phyloP scores from a whole-genome alignment of 2,329 filamentous ascomycete genomes.

The Microsporum audouinii region DNA sequence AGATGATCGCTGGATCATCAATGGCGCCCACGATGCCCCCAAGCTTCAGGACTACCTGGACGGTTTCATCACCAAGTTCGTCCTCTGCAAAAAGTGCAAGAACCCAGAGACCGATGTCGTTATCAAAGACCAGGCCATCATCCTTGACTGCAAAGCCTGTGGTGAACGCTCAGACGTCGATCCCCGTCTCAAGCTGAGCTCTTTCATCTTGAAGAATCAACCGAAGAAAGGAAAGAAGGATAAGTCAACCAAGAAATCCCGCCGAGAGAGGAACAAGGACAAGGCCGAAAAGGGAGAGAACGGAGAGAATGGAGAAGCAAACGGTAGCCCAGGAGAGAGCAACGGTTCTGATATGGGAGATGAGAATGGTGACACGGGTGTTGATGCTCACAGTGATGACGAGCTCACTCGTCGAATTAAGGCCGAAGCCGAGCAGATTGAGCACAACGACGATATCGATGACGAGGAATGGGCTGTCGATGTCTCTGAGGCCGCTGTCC shows the following conservation, averaged over 20 bases:
- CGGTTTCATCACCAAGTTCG: conserved; percentile 96
- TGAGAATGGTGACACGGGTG: conserved; percentile 54
- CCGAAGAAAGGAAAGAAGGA: conserved; percentile 86
- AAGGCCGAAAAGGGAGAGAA: conserved; percentile 45
- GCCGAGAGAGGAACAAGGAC: conserved; percentile 66
- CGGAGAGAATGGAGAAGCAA: conserved; percentile 37
- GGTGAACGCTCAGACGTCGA: conserved; percentile 88
- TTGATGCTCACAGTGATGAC: conserved; percentile 74
- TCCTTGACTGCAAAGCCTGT: conserved; percentile 97
- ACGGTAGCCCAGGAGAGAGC: conserved; percentile 54
- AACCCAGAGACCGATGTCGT: conserved; percentile 95
- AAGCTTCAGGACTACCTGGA: conserved; percentile 98
- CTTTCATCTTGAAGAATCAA: conserved; percentile 94
- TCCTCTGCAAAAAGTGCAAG: conserved; percentile 99
- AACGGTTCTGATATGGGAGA: conserved; percentile 48
- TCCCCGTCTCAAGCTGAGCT: conserved; percentile 85
- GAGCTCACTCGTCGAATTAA: conserved; percentile 72
- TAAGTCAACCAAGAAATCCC: conserved; percentile 87
- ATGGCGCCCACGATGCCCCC: conserved; percentile 85
- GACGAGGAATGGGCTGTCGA: conserved; percentile 94
- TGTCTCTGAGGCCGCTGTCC: conserved; percentile 89
- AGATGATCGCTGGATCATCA: conserved; percentile 99
- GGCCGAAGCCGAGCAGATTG: conserved; percentile 59
- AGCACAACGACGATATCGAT: conserved; percentile 56
- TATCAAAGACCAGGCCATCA: conserved; percentile 85